Percentiles rank a stretch among this genome's conserved stretches.
Evolutionary conservation across 768 basidiomycete genomes (phyloP).

Genomic region (Porphyrellus cyaneotinctus): DNA sequence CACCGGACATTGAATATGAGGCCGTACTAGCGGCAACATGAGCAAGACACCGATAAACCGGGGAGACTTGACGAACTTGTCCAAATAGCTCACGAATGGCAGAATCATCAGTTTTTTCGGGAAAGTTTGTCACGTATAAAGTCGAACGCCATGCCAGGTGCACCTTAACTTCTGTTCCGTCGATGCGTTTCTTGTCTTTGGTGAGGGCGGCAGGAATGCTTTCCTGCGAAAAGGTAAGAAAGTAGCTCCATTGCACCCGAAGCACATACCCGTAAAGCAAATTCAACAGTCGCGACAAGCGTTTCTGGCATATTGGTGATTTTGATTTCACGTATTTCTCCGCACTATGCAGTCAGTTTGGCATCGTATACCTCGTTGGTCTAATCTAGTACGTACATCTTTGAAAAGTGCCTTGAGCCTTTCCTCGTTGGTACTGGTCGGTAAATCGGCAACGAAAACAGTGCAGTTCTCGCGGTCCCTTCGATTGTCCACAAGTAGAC

Average conservation of each 20-base stretch:
- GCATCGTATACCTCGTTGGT: not conserved
- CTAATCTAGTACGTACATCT: constrained; percentile 54
- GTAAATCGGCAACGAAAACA: constrained; percentile 78
- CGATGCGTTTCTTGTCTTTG: constrained; percentile 88
- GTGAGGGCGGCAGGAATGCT: constrained; percentile 83
- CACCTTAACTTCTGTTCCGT: constrained; percentile 73
- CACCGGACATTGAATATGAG: constrained; percentile 91
- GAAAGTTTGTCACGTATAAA: constrained; percentile 94
- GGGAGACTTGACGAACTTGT: constrained; percentile 45
- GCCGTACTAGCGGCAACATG: constrained; percentile 60
- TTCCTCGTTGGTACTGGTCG: constrained; percentile 50
- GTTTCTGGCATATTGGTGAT: constrained; percentile 56
- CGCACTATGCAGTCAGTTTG: constrained; percentile 60
- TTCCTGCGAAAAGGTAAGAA: constrained; percentile 44
- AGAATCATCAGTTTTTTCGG: constrained; percentile 75
- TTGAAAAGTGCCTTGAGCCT: constrained; percentile 75
- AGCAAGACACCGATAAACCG: not conserved
- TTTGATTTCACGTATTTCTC: constrained; percentile 79
- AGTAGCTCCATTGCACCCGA: not conserved
- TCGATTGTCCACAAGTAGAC: not conserved
- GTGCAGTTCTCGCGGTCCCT: constrained; percentile 96
- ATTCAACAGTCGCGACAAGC: constrained; percentile 86
- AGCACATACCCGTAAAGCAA: constrained; percentile 49
- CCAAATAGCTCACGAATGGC: constrained; percentile 73
- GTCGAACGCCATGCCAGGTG: constrained; percentile 93